Percentiles rank a stretch among this genome's conserved stretches.
These are phyloP conservation scores for Dalbergia cochinchinensis DNA, from an alignment of 306 rosid species.

Conservation along the genomic window DNA sequence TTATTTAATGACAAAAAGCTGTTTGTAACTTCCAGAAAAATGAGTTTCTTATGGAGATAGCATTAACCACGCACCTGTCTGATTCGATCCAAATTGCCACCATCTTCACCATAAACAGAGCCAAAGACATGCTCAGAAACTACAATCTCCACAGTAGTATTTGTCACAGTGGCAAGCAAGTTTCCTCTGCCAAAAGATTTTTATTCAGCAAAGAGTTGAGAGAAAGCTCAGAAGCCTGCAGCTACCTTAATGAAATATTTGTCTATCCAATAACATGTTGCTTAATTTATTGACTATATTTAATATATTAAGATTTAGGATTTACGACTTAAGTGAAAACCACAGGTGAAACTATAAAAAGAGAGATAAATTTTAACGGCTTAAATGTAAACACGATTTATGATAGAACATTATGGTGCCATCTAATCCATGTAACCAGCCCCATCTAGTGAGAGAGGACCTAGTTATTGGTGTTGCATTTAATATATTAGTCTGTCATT, in stretches of 20 bases:
- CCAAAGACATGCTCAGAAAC: constrained; percentile 64
- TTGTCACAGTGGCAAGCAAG: constrained; percentile 67
- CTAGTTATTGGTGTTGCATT: no score
- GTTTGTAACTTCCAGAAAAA: not conserved
- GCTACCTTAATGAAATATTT: constrained; percentile 2
- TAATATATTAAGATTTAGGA: not conserved
- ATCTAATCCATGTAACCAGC: no score
- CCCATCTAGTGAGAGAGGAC: no score
- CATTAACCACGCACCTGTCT: constrained; percentile 58
- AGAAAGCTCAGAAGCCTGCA: constrained; percentile 35
- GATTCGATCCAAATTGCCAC: constrained; percentile 62
- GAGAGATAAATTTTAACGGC: no score
- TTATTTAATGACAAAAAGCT: constrained; percentile 24
- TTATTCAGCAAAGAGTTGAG: constrained; percentile 24
- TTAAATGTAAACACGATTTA: no score
- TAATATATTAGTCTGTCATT: no score
- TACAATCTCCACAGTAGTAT: constrained; percentile 65
- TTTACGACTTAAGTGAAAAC: no score
- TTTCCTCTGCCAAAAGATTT: constrained; percentile 53
- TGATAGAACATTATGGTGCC: no score
- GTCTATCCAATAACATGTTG: constrained; percentile 14
- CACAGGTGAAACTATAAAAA: no score
- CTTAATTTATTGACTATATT: not conserved
- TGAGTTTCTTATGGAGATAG: constrained; percentile 5
- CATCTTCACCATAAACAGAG: constrained; percentile 73